Base-by-base conservation (phyloP, 148 eudicot genomes). In the Rhododendron vialii region DNA sequence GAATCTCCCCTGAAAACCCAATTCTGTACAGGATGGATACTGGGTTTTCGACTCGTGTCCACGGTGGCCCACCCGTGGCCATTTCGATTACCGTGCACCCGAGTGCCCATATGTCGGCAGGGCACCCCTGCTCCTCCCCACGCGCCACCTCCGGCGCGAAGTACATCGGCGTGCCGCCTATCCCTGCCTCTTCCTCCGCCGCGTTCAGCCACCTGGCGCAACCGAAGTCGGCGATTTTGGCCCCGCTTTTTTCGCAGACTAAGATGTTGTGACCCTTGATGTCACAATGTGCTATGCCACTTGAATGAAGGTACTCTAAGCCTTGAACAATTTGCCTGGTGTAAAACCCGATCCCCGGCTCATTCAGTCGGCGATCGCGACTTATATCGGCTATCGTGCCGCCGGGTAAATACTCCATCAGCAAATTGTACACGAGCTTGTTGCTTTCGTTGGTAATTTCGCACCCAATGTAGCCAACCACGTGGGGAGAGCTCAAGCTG, bases 71-170 rank as follows among this genome's bases (percentile, higher is more conserved):
- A 5, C 95, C 95, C 3, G 92, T 92, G 1, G 91, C 94, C 96
- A 92, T 91, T 82, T 94, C 96, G 30, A 92, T 87, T 2, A 94
- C 57, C 1, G 91, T 91, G 69, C 95, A 93, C 26, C 95, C 95
- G 7, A 93, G 43, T 3, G 93, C 89, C 93, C 93, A 92, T 0
- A 92, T 80, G 73, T 92, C 94, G 18, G 93, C 91, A 0, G 89
- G 71, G 57, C 75, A 90, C 63, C 93, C 90, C 82, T 90, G 94
- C n/a, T 89, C 87, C 73, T 90, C 91, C 3, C 93, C 94, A 0
- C 94, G 84, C 1, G 93, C 94, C 59, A 90, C 93, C 71, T 92
- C 94, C 24, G 94, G 94, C 76, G 93, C 92, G 91, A 92, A 91
- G 77, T 77, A 92, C 30, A 86, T 82, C 47, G 93, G 94, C 4